These are phyloP conservation scores for Metarhizium brunneum DNA, from an alignment of 2,329 filamentous ascomycete genomes.

Conservation along the genomic window DNA sequence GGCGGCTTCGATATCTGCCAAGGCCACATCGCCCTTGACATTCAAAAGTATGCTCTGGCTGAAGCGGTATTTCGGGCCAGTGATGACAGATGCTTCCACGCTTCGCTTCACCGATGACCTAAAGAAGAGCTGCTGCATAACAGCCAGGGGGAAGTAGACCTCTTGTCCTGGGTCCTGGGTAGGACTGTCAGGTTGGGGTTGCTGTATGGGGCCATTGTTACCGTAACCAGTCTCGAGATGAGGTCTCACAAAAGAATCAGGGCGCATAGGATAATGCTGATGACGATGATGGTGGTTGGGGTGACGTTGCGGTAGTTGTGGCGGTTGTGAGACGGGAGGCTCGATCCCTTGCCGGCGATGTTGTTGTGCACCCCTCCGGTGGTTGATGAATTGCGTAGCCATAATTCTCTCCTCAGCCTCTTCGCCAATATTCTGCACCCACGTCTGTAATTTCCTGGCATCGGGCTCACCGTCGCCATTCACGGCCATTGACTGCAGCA, in stretches of 20 bases:
- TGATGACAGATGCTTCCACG: constrained; percentile 16
- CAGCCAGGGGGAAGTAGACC: constrained; percentile 35
- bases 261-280: background rate
- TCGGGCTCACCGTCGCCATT: constrained; percentile 29
- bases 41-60: constrained; percentile 41
- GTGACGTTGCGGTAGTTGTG: background rate
- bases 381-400: constrained; percentile 34
- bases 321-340: background rate
- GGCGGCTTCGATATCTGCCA: constrained; percentile 37
- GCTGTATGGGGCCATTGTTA: background rate
- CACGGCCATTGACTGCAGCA: constrained; percentile 36
- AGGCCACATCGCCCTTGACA: constrained; percentile 29
- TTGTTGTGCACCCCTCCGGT: constrained; percentile 11
- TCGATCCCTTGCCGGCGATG: background rate
- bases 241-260: constrained; percentile 6
- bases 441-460: constrained; percentile 37
- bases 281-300: background rate
- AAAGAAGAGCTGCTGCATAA: constrained; percentile 47
- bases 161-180: constrained; percentile 17
- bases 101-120: constrained; percentile 33
- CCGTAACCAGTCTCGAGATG: background rate
- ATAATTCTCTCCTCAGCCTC: constrained; percentile 35
- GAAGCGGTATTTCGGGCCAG: constrained; percentile 33
- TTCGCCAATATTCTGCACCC: constrained; percentile 44
- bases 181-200: background rate